These are phyloP conservation scores for Hanseniaspora gamundiae DNA, from an alignment of 1,139 yeast species.

Conservation along the genomic window DNA sequence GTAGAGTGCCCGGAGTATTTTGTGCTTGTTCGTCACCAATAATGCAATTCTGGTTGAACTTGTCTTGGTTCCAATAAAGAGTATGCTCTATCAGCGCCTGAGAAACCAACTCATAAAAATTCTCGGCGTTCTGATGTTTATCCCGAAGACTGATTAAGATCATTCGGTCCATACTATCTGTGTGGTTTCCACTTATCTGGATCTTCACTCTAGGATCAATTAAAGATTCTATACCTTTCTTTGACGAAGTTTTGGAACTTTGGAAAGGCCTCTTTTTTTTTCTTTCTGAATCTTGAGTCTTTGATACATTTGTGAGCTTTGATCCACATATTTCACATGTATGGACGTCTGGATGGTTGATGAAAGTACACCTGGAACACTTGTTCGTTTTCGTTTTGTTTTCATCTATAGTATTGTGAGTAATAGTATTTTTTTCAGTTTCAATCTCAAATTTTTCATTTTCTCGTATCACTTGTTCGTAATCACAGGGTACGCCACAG, in stretches of 20 bases:
- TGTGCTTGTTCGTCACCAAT: slow-evolving; percentile 10
- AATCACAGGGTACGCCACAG: slow-evolving; percentile 57
- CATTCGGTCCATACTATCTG: background rate
- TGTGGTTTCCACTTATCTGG: slow-evolving; percentile 13
- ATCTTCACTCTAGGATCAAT: slow-evolving; percentile 23
- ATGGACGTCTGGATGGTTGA: slow-evolving; percentile 67
- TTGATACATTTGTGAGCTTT: slow-evolving; percentile 29
- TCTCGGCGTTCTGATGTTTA: background rate
- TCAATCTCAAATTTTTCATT: slow-evolving; percentile 15
- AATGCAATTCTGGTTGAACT: slow-evolving; percentile 16
- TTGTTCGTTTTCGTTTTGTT: slow-evolving; percentile 25
- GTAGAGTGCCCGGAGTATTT: background rate
- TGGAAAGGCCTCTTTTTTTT: slow-evolving; percentile 7
- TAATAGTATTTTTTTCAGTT: slow-evolving; percentile 15
- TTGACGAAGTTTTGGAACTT: background rate
- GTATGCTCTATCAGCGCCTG: background rate
- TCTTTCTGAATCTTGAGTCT: slow-evolving; percentile 3
- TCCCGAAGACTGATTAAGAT: background rate
- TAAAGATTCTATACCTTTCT: background rate
- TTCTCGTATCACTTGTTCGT: slow-evolving; percentile 12
- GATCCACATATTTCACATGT: slow-evolving; percentile 85
- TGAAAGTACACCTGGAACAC: slow-evolving; percentile 77
- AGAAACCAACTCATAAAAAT: background rate
- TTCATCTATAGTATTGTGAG: slow-evolving; percentile 5
- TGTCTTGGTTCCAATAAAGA: slow-evolving; percentile 12